Evolutionary conservation across 345 rosid genomes (phyloP), one percentile per base, ranked within the genome.

Genomic region (Isatis tinctoria): DNA sequence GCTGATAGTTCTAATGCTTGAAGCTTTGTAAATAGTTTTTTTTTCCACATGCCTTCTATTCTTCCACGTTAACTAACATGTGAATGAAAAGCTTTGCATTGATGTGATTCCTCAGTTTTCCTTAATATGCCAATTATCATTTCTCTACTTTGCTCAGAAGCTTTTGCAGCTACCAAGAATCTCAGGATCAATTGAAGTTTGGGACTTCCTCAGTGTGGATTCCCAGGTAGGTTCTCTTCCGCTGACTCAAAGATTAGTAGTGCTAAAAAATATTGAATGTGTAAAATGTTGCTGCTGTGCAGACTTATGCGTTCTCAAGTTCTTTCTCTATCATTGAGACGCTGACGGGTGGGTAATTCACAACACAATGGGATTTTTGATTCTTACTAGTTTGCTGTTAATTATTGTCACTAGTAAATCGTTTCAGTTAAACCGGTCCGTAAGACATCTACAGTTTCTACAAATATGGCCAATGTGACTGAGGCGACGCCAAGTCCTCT

Each of bases 181-280:
- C 83, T 92, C 99, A 41, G 98, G 96, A 77, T 96, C 98, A 10
- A 86, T 96, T 79, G 99, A 96, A 79, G 98, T 96, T 71, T 90
- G 99, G 99, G 98, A 92, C 85, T 96, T 96, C 69, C 87, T 96
- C 66, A 90, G 93, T 57, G 91, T 96, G 69, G 99, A 96, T 84
- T 96, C 99, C 36, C 99, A 92, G 99, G 99, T 92, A 82, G 74
- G 43, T 41, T 26, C 49, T 77, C 76, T 75, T 76, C 67, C 13
- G 41, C 37, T 47, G 60, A 35, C 20, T 37, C 53, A 28, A 70
- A 44, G 60, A 60, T 33, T n/a, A 54, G 60, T 36, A 33, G 48
- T 40, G 63, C 37, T 65, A 18, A 66, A 43, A 58, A 22, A 16
- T 32, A 65, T 39, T 70, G 49, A 70, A 71, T 49, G 40, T 49